A percentile compares a stretch with the other conserved stretches of the same genome.
Conservation (phyloP, 768 basidiomycete genomes). For the Tylopilus balloui region DNA sequence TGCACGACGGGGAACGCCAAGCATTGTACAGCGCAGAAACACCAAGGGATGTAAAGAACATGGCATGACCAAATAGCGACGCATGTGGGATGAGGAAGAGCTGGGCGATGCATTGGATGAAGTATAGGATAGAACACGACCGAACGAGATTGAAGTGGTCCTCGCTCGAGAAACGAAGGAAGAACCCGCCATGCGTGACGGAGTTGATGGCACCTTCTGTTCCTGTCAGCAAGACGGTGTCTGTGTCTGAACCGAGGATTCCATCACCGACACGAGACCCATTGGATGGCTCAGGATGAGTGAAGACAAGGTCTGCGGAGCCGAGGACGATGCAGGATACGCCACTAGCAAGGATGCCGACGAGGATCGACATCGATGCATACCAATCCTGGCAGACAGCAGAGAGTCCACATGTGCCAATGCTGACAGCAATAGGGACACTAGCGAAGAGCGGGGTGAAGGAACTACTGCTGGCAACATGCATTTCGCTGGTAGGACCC, state of each 20-base stretch:
- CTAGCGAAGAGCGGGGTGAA: not conserved
- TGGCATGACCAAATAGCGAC: not conserved
- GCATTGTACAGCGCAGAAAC: not conserved
- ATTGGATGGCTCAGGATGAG: not conserved
- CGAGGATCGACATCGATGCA: not conserved
- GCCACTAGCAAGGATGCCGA: not conserved
- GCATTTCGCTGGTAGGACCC: not conserved
- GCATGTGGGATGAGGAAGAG: not conserved
- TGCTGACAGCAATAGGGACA: not conserved
- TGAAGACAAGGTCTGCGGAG: not conserved
- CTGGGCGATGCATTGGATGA: not conserved
- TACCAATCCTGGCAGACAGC: not conserved
- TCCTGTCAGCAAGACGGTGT: not conserved
- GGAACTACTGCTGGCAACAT: not conserved
- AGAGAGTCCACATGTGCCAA: not conserved
- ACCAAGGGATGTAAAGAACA: not conserved
- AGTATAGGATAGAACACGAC: not conserved
- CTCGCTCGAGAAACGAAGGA: not conserved
- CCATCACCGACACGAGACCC: not conserved
- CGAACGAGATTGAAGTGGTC: not conserved
- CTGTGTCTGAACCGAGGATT: not conserved
- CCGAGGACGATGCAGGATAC: not conserved
- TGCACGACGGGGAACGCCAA: not conserved
- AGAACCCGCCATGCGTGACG: not conserved
- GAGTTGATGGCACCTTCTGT: not conserved